Evolutionary conservation across 1,284 basidiomycete species (phyloP).

Genomic region (Heterobasidion occidentale): DNA sequence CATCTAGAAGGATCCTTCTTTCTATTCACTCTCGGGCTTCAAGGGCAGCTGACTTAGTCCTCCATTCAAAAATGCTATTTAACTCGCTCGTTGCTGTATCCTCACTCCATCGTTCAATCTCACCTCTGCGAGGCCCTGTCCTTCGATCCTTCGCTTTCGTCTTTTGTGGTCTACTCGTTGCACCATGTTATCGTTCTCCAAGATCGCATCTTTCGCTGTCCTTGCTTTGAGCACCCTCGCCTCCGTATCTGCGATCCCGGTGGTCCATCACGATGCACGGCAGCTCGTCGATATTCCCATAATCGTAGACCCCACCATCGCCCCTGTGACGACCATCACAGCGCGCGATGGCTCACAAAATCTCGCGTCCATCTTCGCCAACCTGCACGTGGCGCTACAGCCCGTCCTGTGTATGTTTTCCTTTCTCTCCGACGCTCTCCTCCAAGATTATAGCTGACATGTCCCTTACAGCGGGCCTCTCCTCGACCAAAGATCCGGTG

Average conservation of each 20-base stretch:
- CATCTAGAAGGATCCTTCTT: too few species aligned
- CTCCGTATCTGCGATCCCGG: not conserved
- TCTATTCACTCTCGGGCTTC: too few species aligned
- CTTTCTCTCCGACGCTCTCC: too few species aligned
- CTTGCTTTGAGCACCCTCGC: not conserved
- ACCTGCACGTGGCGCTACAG: too few species aligned
- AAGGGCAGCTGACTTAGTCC: too few species aligned
- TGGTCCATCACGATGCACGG: not conserved
- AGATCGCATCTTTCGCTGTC: not conserved
- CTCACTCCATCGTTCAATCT: not conserved
- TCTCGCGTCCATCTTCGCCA: not conserved
- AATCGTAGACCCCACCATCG: not conserved
- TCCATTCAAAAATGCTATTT: not conserved
- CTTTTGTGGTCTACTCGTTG: not conserved
- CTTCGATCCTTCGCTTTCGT: not conserved
- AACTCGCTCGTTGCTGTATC: not conserved
- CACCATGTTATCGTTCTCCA: not conserved
- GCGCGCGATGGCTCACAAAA: not conserved
- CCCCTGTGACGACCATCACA: not conserved
- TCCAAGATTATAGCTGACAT: too few species aligned
- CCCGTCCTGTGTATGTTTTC: too few species aligned
- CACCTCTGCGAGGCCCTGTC: not conserved
- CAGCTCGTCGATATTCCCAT: not conserved
- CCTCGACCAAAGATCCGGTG: too few species aligned
- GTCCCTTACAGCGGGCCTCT: too few species aligned